Evolutionary conservation across 345 rosid genomes (phyloP).

Genomic region (Eucalyptus tenuipes): DNA sequence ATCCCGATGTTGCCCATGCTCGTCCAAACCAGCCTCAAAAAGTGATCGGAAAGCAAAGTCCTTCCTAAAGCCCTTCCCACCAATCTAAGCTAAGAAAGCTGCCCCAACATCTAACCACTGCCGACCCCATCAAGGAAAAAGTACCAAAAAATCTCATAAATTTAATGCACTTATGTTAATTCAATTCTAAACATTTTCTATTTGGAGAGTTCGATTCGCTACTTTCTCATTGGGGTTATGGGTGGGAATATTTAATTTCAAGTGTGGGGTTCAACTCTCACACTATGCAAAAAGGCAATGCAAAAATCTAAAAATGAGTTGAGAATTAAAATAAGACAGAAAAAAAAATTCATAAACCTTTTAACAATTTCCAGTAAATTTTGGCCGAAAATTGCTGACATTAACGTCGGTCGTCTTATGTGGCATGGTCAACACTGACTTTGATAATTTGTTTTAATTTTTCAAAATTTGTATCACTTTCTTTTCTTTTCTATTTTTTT

Average conservation of each 20-base stretch:
- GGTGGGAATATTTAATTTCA: rapidly evolving
- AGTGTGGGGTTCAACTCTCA: rapidly evolving
- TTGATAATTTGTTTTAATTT: too few relatives aligned
- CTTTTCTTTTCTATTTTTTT: too few relatives aligned
- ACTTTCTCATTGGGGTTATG: rapidly evolving
- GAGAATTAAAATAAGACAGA: too few relatives aligned
- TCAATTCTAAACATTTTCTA: too few relatives aligned
- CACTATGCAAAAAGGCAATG: rapidly evolving
- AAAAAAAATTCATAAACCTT: too few relatives aligned
- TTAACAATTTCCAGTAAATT: rapidly evolving
- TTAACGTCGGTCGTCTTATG: rapidly evolving
- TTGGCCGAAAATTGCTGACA: rapidly evolving
- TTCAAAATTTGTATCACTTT: too few relatives aligned
- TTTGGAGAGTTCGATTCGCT: rapidly evolving
- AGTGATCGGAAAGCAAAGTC: background rate
- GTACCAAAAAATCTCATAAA: too few relatives aligned
- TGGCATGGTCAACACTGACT: rapidly evolving
- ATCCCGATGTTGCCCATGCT: background rate
- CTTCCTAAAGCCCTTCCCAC: background rate
- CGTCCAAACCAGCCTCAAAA: background rate
- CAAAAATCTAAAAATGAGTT: too few relatives aligned
- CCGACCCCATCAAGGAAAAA: background rate
- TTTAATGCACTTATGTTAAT: too few relatives aligned
- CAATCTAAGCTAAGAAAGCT: background rate
- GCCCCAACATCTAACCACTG: background rate